Evolutionary conservation across 2,329 filamentous ascomycete genomes (phyloP).

Genomic region (Mollisia scopiformis): DNA sequence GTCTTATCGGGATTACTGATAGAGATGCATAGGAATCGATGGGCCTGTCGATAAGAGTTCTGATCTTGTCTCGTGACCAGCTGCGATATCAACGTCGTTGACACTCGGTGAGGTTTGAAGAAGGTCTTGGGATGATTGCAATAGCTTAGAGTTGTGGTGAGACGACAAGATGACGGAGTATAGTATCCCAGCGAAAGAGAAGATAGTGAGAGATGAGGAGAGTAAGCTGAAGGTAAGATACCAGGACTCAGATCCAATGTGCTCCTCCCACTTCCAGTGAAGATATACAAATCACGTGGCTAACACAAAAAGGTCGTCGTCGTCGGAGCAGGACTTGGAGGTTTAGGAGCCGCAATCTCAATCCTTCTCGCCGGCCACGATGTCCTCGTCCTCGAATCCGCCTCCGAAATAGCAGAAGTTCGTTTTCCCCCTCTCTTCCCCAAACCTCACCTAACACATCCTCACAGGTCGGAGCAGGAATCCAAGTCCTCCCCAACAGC

Average conservation of each 20-base stretch:
- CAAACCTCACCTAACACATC: background rate
- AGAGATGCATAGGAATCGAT: background rate
- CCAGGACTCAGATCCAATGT: background rate
- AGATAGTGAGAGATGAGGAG: constrained; percentile 19
- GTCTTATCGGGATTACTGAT: background rate
- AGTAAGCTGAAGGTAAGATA: constrained; percentile 24
- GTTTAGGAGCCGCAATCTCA: constrained; percentile 45
- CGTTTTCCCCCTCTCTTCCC: constrained; percentile 40
- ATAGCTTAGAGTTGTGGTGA: background rate
- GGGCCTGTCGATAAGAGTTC: background rate
- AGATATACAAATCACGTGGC: background rate
- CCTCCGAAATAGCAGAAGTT: constrained; percentile 45
- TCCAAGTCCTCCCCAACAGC: constrained; percentile 34
- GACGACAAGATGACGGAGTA: constrained; percentile 1
- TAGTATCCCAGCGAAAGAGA: constrained; percentile 17
- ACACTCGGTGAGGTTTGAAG: background rate
- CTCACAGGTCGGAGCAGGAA: constrained; percentile 35
- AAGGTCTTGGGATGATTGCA: background rate
- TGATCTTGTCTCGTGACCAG: background rate
- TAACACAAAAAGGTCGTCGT: constrained; percentile 43
- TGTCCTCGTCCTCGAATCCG: constrained; percentile 46
- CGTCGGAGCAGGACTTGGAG: constrained; percentile 59
- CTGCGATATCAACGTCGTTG: background rate
- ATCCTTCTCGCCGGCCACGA: constrained; percentile 37
- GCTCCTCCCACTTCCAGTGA: background rate